phyloP scores from a whole-genome alignment of 768 basidiomycete genomes.

The Podaxis carcinomalis region DNA sequence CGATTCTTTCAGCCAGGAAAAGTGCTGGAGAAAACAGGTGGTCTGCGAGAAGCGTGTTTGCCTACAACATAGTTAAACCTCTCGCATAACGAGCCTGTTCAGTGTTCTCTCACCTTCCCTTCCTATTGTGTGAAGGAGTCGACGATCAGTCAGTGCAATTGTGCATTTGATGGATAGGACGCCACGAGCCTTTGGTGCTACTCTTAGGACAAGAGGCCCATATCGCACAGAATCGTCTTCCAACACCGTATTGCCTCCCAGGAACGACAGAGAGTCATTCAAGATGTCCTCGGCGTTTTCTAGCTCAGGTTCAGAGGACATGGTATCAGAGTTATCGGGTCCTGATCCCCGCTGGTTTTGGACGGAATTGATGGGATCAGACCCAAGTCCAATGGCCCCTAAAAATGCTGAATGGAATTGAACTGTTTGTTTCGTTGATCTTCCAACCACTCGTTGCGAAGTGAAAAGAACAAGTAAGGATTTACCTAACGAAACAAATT shows the following conservation, averaged over 20 bases:
- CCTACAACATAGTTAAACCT: slow-evolving; percentile 30
- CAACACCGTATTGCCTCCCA: slow-evolving; percentile 39
- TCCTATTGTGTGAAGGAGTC: slow-evolving; percentile 4
- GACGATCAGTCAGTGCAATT: slow-evolving; percentile 40
- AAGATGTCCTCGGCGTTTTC: slow-evolving; percentile 46
- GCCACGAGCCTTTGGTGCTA: slow-evolving; percentile 52
- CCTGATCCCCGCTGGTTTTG: background rate
- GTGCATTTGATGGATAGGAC: background rate
- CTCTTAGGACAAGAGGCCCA: slow-evolving; percentile 48
- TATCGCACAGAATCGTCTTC: slow-evolving; percentile 45
- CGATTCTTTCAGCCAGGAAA: slow-evolving; percentile 62
- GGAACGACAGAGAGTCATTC: slow-evolving; percentile 45
- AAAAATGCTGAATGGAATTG: background rate
- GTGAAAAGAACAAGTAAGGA: background rate
- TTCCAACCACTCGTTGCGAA: background rate
- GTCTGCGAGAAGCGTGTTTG: slow-evolving; percentile 68
- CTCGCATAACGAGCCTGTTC: background rate
- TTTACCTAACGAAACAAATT: background rate
- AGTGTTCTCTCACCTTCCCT: background rate
- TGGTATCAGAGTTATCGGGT: background rate
- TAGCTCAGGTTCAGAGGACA: background rate
- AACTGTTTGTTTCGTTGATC: no score
- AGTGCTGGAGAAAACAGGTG: slow-evolving; percentile 70
- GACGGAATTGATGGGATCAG: background rate
- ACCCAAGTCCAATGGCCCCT: background rate